Conservation (phyloP, 495 filamentous ascomycete species). For the Saxophila tyrrhenica region DNA sequence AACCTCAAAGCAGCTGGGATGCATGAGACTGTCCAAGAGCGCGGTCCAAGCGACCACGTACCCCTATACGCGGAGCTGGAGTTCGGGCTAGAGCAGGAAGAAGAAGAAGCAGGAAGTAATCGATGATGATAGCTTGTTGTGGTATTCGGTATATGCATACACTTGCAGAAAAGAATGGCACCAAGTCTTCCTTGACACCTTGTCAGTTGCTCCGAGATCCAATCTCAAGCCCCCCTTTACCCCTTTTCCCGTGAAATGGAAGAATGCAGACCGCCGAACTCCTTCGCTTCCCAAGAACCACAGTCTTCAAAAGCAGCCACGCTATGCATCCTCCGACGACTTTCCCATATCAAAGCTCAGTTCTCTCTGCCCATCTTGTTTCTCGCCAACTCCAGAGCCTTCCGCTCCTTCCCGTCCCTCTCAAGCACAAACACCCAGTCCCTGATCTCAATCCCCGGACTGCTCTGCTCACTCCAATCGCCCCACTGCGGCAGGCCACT, state of each 20-base stretch:
- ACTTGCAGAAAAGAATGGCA: no score
- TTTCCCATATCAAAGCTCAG: not conserved
- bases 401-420: slow-evolving; percentile 44
- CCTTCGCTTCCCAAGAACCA: not conserved
- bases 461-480: slow-evolving; percentile 50
- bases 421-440: slow-evolving; percentile 58
- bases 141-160: not conserved
- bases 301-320: not conserved
- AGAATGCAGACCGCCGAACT: not conserved
- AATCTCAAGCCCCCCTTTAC: no score
- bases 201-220: no score
- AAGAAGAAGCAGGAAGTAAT: no score
- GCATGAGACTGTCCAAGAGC: slow-evolving; percentile 23
- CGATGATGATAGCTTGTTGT: no score
- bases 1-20: slow-evolving; percentile 22
- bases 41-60: slow-evolving; percentile 30
- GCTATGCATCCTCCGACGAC: not conserved
- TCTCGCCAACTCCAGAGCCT: slow-evolving; percentile 44
- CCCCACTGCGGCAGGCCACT: slow-evolving; percentile 34
- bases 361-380: slow-evolving; percentile 11
- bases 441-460: slow-evolving; percentile 52
- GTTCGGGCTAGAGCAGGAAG: not conserved
- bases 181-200: no score
- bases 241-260: no score
- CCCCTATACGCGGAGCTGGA: slow-evolving; percentile 22